These are phyloP conservation scores for Thielaviopsis ethacetica DNA, from an alignment of 2,329 filamentous ascomycete species.

Conservation along the genomic window DNA sequence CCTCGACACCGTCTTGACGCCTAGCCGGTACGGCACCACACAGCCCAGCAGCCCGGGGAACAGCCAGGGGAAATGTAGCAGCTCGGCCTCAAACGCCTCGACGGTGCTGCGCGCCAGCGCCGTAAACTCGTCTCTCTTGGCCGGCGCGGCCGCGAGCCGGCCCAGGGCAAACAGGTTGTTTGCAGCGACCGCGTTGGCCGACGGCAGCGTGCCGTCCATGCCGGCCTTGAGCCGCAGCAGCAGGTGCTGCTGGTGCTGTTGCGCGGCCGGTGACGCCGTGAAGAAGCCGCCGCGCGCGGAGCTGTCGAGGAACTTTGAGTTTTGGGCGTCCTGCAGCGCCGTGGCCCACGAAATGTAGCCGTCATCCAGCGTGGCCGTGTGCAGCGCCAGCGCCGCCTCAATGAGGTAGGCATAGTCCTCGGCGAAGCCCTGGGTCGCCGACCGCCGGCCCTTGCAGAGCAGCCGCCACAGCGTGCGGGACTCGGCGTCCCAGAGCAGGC, in stretches of 20 bases:
- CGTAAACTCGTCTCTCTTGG: slow-evolving; percentile 29
- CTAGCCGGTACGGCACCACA: slow-evolving; percentile 59
- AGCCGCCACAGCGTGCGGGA: slow-evolving; percentile 54
- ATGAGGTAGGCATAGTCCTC: slow-evolving; percentile 91
- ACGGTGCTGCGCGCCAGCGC: slow-evolving; percentile 56
- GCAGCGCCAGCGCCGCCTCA: slow-evolving; percentile 66
- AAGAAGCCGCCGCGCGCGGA: slow-evolving; percentile 50
- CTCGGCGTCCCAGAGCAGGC: slow-evolving; percentile 52
- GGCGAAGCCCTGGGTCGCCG: slow-evolving; percentile 49
- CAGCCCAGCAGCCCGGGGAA: slow-evolving; percentile 66
- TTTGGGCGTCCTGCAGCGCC: slow-evolving; percentile 44
- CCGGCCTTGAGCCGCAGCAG: slow-evolving; percentile 86
- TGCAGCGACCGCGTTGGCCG: slow-evolving; percentile 75
- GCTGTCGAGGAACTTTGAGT: slow-evolving; percentile 59
- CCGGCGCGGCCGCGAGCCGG: slow-evolving; percentile 47
- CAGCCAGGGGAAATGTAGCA: slow-evolving; percentile 83
- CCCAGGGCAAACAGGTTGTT: slow-evolving; percentile 73
- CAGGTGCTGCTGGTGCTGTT: slow-evolving; percentile 32
- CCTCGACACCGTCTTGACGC: slow-evolving; percentile 29
- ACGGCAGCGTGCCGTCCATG: slow-evolving; percentile 84
- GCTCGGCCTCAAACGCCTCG: slow-evolving; percentile 76
- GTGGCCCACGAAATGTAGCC: slow-evolving; percentile 67
- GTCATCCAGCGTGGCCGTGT: slow-evolving; percentile 66
- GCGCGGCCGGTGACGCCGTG: slow-evolving; percentile 43
- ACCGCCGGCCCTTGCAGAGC: slow-evolving; percentile 48